Base-by-base conservation (phyloP, 1,139 yeast species). In the Yamadazyma diospyri region DNA sequence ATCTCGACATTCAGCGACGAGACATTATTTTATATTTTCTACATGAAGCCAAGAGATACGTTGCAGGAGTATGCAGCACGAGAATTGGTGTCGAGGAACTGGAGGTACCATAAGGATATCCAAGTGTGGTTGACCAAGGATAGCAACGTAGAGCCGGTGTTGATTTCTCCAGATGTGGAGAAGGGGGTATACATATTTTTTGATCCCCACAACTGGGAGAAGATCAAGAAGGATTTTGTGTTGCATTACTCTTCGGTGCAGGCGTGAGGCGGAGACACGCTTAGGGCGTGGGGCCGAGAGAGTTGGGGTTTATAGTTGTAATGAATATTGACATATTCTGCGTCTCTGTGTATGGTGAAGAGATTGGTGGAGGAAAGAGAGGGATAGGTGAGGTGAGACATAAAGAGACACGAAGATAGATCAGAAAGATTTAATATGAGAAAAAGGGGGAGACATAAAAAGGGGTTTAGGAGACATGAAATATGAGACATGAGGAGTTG, bases 101-200 rank as follows among this genome's bases (percentile, higher is more conserved):
- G 99, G 99, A 75, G 98, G 45, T 94, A 86, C 52, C 98, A 94
- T 60, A 92, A 89, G 60, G 95, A 87, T 42, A 74, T 92, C 38
- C 94, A 89, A 60, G 88, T 94, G 30, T 94, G 98, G 98, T 66
- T 94, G 40, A 92, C 98, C 11, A 94, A 92, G 59, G 97, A 89
- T 51, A 86, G 95, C 25, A 76, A 79, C 48, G 80, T 82, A 42
- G 97, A 92, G 55, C 97, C 97, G 0, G 76, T 86, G 11, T 82
- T 81, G 46, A 88, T 87, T 36, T 78, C 87, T 19, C 83, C 81
- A 34, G 85, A 84, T 42, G 88, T 92, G 32, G 98, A 94, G 60
- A 78, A 92, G 42, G 97, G 98, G 2, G 82, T 89, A n/a, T 94
- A 92, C 56, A 82, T 89, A 29, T 92, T 94, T 57, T 94, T 94